phyloP scores from a whole-genome alignment of 768 basidiomycete species.

The Strobilomyces confusus region DNA sequence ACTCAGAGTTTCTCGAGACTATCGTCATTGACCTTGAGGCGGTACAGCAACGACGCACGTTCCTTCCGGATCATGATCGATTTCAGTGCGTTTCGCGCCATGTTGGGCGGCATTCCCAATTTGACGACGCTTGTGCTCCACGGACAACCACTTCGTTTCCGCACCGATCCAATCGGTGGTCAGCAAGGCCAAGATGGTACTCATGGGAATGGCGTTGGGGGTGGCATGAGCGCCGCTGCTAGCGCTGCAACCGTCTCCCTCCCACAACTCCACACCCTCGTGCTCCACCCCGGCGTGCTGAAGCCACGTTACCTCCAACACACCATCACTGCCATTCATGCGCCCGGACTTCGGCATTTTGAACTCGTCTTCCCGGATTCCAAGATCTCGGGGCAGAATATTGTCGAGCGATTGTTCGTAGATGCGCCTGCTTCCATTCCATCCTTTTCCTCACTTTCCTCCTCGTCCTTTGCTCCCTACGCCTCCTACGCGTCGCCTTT shows the following conservation, averaged over 20 bases:
- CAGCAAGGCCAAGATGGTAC: conserved; percentile 1
- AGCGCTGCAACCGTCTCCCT: conserved; percentile 12
- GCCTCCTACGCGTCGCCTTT: conserved; percentile 1
- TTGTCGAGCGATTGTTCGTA: conserved; percentile 24
- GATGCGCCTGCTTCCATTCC: not conserved
- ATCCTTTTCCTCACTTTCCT: not conserved
- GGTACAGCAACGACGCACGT: conserved; percentile 26
- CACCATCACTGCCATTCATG: conserved; percentile 25
- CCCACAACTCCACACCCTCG: conserved; percentile 27
- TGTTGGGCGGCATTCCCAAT: conserved; percentile 22
- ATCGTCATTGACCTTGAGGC: conserved; percentile 26
- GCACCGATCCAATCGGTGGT: conserved; percentile 9
- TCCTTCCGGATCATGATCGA: conserved; percentile 29
- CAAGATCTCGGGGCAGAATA: conserved; percentile 24
- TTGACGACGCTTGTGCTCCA: conserved; percentile 26
- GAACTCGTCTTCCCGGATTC: conserved; percentile 33
- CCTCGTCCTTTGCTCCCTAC: not conserved
- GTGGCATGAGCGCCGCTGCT: not conserved
- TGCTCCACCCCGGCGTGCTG: conserved; percentile 28
- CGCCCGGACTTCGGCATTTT: conserved; percentile 29
- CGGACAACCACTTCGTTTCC: conserved; percentile 29
- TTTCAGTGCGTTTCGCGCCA: conserved; percentile 22
- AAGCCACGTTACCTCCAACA: conserved; percentile 32
- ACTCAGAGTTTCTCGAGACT: conserved; percentile 18
- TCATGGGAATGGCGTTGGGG: not conserved